Base-by-base conservation (phyloP, 2,329 filamentous ascomycete species). In the Ophiosphaerella korrae region DNA sequence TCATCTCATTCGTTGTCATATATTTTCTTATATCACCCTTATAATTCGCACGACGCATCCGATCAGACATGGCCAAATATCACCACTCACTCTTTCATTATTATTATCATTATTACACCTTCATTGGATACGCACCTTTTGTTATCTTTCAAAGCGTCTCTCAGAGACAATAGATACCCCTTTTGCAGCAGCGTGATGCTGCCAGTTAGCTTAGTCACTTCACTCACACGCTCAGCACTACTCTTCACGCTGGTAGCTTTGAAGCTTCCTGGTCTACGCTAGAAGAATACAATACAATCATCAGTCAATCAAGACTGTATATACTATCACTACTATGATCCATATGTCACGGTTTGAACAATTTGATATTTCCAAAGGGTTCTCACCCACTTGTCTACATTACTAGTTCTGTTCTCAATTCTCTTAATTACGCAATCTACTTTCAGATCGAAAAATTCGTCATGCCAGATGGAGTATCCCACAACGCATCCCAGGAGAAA, bases 401-500 rank as follows among this genome's bases (percentile, higher is more conserved):
- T 29, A 8, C 13, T 36, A 7, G 7, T 6, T 5, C n/a, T n/a
- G 8, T 9, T 36, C 13, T 2, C 6, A 14, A 8, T 16, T 26
- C 18, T 21, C 18, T 21, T 21, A 4, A 21, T 21, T 16, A 16
- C 26, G n/a, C 24, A 29, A 31, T 8, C 8, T 13, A 53, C 37
- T 41, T 36, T 60, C 48, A 68, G 1, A 68, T 53, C 7, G 68
- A 62, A 39, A 72, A 71, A 33, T 69, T 72, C 2, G 67, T 62
- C 62, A 72, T 67, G 2, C 66, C 68, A 21, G 62, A 64, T 1
- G 71, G 69, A 0, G 70, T 73, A 35, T 73, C 67, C 71, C 71
- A 73, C 24, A 73, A 21, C 2, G 69, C 69, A 34, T 72, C 70
- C 70, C 68, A 73, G 1, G 68, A 67, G 40, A 73, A 72, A 26